Conservation (phyloP, 2,329 filamentous ascomycete species). For the Fusarium sp. region DNA sequence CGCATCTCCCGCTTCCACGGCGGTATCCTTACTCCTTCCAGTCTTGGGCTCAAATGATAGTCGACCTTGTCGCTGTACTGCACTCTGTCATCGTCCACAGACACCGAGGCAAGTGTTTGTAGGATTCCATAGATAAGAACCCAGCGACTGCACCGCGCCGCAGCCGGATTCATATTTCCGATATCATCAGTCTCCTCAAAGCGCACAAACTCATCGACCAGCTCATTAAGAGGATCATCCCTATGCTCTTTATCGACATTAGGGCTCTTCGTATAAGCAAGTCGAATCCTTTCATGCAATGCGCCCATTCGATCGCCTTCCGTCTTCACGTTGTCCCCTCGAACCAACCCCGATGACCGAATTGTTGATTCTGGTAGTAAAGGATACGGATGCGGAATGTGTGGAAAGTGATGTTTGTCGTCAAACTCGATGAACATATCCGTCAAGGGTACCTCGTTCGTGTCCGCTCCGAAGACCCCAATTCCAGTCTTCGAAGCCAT, state of each 20-base stretch:
- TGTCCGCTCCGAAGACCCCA: slow-evolving; percentile 65
- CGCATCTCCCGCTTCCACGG: slow-evolving; percentile 64
- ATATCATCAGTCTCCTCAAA: slow-evolving; percentile 70
- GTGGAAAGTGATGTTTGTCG: slow-evolving; percentile 73
- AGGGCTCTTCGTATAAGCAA: slow-evolving; percentile 73
- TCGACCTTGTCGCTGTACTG: slow-evolving; percentile 67
- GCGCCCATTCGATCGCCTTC: slow-evolving; percentile 41
- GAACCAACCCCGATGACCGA: slow-evolving; percentile 46
- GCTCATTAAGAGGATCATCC: slow-evolving; percentile 64
- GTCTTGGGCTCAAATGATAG: slow-evolving; percentile 70
- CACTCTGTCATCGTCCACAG: slow-evolving; percentile 69
- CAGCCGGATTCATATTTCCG: slow-evolving; percentile 67
- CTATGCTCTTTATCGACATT: slow-evolving; percentile 71
- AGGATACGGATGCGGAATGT: slow-evolving; percentile 78
- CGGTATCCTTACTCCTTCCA: slow-evolving; percentile 60
- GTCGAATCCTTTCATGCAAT: slow-evolving; percentile 66
- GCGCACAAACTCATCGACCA: slow-evolving; percentile 69
- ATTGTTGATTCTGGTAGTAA: slow-evolving; percentile 70
- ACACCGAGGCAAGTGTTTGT: slow-evolving; percentile 72
- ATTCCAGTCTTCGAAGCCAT: slow-evolving; percentile 67
- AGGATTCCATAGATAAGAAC: slow-evolving; percentile 72
- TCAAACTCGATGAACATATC: slow-evolving; percentile 78
- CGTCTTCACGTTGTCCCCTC: slow-evolving; percentile 52
- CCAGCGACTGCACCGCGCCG: slow-evolving; percentile 73
- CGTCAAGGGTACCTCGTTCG: slow-evolving; percentile 72